Conservation (phyloP, 331 rosid species). For the Malus hybrid region DNA sequence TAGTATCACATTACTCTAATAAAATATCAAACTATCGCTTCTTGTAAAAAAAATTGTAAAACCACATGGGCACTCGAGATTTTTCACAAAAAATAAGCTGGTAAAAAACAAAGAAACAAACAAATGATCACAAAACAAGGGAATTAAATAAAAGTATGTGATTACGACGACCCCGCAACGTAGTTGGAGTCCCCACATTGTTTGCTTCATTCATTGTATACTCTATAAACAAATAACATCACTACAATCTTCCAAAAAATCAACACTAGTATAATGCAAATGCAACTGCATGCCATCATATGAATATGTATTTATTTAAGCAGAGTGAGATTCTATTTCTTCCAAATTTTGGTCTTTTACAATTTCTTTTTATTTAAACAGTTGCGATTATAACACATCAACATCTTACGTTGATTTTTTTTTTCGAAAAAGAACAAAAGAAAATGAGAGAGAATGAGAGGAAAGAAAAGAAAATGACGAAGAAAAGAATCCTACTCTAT, state of each 20-base stretch:
- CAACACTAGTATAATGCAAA: too few species aligned
- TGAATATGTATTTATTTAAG: too few species aligned
- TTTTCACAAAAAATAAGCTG: neutral
- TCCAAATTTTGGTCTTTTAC: fast-evolving
- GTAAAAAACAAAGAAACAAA: neutral
- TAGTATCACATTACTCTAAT: too few species aligned
- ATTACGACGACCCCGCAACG: neutral
- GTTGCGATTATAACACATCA: too few species aligned
- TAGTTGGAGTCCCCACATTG: neutral
- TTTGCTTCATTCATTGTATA: neutral
- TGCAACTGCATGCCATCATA: too few species aligned
- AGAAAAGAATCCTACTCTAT: neutral
- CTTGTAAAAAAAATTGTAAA: neutral
- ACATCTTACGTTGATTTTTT: too few species aligned
- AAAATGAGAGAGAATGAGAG: too few species aligned
- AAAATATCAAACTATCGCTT: too few species aligned
- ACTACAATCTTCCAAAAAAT: too few species aligned
- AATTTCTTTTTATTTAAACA: too few species aligned
- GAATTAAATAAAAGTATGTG: neutral
- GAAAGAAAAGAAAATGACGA: too few species aligned
- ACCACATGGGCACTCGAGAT: neutral
- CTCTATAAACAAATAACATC: neutral
- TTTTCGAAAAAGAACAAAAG: fast-evolving
- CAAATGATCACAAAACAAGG: neutral
- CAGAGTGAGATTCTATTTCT: too few species aligned